A percentile compares a stretch with the other conserved stretches of the same genome.
Evolutionary conservation across 495 filamentous ascomycete genomes (phyloP).

Genomic region (Platismatia glauca): DNA sequence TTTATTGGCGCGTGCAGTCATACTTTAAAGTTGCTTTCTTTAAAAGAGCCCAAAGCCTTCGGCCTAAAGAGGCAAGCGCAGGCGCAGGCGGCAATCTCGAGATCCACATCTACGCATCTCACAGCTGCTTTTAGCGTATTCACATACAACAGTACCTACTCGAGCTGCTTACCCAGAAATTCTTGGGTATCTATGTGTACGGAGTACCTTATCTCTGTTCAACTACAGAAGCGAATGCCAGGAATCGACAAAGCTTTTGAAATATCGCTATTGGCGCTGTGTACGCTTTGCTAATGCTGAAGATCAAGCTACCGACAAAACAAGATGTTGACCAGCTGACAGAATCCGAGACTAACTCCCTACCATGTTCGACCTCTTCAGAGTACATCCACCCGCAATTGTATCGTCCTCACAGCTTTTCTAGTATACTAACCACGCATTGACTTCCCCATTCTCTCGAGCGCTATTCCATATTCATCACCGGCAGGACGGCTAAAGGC

Average conservation of each 20-base stretch:
- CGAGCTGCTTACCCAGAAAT: no score
- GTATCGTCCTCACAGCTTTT: not conserved
- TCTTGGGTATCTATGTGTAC: no score
- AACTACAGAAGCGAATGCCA: no score
- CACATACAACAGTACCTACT: no score
- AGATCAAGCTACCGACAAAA: not conserved
- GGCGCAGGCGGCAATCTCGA: conserved; percentile 6
- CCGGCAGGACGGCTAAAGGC: not conserved
- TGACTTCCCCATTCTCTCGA: not conserved
- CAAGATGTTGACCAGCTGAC: not conserved
- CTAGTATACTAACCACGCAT: not conserved
- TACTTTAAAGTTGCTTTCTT: no score
- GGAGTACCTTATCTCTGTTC: no score
- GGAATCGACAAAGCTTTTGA: no score
- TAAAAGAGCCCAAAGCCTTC: conserved; percentile 1
- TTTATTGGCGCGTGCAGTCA: conserved; percentile 2
- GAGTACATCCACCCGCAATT: not conserved
- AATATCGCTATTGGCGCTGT: no score
- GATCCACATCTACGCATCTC: no score
- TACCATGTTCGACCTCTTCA: not conserved
- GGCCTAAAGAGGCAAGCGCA: not conserved
- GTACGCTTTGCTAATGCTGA: no score
- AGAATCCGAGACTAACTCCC: not conserved
- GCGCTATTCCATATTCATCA: not conserved
- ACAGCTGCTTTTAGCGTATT: conserved; percentile 2